Conservation (phyloP, 108 stramenopile species). For the Skeletonema costatum region DNA sequence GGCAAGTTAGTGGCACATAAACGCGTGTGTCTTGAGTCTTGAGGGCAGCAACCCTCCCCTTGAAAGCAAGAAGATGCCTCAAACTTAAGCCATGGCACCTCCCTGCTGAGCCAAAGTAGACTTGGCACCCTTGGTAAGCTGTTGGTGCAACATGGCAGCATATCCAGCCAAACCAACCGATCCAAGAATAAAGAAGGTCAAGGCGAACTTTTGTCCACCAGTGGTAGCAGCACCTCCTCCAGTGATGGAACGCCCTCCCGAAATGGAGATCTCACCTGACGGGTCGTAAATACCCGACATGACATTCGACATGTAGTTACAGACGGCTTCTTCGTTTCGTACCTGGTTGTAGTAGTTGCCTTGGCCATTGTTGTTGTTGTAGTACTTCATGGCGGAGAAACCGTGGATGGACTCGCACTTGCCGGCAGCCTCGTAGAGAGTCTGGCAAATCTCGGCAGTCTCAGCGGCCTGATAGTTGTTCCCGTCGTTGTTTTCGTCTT, state of each 20-base stretch:
- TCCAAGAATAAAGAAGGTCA: slow-evolving; percentile 85
- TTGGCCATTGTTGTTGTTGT: slow-evolving; percentile 55
- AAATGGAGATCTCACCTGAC: slow-evolving; percentile 51
- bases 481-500: slow-evolving; percentile 25
- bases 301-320: slow-evolving; percentile 54
- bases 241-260: slow-evolving; percentile 49
- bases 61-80: no score
- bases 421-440: slow-evolving; percentile 74
- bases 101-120: slow-evolving; percentile 58
- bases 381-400: slow-evolving; percentile 57
- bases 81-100: slow-evolving; percentile 78
- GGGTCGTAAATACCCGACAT: slow-evolving; percentile 28
- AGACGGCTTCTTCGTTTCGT: slow-evolving; percentile 70
- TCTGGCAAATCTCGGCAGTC: slow-evolving; percentile 70
- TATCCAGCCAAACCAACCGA: slow-evolving; percentile 81
- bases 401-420: slow-evolving; percentile 86
- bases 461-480: slow-evolving; percentile 36
- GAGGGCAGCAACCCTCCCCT: no score
- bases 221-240: slow-evolving; percentile 56
- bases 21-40: no score
- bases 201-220: slow-evolving; percentile 85
- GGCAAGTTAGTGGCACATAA: no score
- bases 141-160: slow-evolving; percentile 85
- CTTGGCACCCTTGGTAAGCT: slow-evolving; percentile 79
- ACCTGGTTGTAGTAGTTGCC: slow-evolving; percentile 64